Evolutionary conservation across 305 asterid genomes (phyloP).

Genomic region (Plantago lanceolata): DNA sequence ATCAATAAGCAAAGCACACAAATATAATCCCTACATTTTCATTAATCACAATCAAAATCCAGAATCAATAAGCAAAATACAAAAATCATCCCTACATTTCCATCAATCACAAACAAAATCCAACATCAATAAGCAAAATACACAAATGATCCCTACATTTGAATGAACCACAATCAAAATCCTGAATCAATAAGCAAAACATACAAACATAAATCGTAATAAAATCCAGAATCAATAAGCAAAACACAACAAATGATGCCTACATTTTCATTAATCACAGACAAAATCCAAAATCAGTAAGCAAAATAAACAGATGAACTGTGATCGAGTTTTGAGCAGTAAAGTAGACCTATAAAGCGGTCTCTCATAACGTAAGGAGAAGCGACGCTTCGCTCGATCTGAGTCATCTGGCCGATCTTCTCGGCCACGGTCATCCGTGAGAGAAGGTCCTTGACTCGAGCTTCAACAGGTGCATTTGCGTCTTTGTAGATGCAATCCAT

Average conservation of each 20-base stretch:
- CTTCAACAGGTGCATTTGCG: constrained; percentile 55
- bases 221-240: background rate
- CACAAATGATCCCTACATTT: background rate
- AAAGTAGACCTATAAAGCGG: constrained; percentile 55
- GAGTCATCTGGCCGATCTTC: constrained; percentile 86
- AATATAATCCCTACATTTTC: too few species aligned
- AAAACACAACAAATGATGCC: too few species aligned
- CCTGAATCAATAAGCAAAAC: background rate
- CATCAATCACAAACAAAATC: background rate
- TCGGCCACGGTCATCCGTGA: constrained; percentile 75
- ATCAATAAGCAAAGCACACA: too few species aligned
- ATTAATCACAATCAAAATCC: background rate
- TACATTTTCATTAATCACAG: background rate
- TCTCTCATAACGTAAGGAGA: constrained; percentile 52
- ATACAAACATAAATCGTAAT: too few species aligned
- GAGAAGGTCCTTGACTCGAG: constrained; percentile 69
- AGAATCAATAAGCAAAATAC: background rate
- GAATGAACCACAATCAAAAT: background rate
- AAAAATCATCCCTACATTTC: background rate
- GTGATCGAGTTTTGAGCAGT: background rate
- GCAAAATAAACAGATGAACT: background rate
- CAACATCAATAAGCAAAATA: background rate
- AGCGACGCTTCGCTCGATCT: constrained; percentile 82
- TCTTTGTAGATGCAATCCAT: constrained; percentile 69
- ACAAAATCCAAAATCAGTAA: background rate